Evolutionary conservation across 345 rosid genomes (phyloP).

Genomic region (Brassica nigra): DNA sequence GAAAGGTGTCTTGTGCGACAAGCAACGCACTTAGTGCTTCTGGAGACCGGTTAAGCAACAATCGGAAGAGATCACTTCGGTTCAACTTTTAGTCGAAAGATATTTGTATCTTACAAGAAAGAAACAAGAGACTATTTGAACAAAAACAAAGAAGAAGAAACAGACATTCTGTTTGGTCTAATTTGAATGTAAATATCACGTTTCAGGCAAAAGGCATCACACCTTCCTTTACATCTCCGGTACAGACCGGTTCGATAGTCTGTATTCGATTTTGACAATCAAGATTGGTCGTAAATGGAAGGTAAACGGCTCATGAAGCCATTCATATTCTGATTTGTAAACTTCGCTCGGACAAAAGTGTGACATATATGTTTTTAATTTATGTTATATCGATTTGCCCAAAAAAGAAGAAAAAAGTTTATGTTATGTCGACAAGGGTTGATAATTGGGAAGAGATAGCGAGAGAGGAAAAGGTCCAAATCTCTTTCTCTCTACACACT

Average conservation of each 20-base stretch:
- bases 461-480: neutral
- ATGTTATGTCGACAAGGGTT: neutral
- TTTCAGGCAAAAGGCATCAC: neutral
- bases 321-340: neutral
- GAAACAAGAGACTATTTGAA: neutral
- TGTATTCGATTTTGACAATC: neutral
- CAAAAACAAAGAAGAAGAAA: neutral
- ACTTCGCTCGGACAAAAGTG: neutral
- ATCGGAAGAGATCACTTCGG: neutral
- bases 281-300: neutral
- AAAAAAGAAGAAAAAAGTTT: neutral
- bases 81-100: conserved; percentile 21
- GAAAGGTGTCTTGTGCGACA: conserved; percentile 11
- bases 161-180: conserved; percentile 13
- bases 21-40: conserved; percentile 6
- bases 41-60: conserved; percentile 14
- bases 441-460: conserved; percentile 3
- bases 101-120: conserved; percentile 22
- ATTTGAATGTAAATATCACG: conserved; percentile 35
- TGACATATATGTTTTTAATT: neutral
- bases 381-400: neutral
- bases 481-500: conserved; percentile 18
- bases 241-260: neutral
- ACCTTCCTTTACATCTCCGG: neutral
- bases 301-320: neutral